These are phyloP conservation scores for Vaccinium myrtillus DNA, from an alignment of 148 eudicot species.

Conservation along the genomic window DNA sequence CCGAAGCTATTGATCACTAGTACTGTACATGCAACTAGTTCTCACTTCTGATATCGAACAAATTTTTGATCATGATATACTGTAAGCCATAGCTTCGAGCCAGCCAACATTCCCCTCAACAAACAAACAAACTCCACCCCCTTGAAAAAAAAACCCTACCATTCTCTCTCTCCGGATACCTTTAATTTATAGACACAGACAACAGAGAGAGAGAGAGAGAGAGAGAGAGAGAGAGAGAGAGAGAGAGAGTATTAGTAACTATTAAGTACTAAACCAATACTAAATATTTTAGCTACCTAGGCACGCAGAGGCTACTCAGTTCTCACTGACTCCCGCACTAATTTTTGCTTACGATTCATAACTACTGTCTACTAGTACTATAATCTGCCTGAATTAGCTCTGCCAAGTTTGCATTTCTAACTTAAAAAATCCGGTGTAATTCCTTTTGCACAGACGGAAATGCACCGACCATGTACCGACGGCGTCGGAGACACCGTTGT, in stretches of 20 bases:
- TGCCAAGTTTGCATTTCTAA: not conserved
- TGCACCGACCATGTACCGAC: too few relatives aligned
- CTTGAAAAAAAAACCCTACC: conserved; percentile 17
- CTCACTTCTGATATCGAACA: too few relatives aligned
- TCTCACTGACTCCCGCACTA: conserved; percentile 2
- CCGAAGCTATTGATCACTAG: conserved; percentile 26
- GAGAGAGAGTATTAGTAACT: conserved; percentile 6
- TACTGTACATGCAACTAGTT: not conserved
- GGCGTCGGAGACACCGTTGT: too few relatives aligned
- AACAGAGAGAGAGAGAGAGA: not conserved
- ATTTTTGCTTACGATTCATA: conserved; percentile 7
- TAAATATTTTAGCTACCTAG: too few relatives aligned
- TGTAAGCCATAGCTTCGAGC: conserved; percentile 26
- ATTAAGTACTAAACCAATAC: not conserved
- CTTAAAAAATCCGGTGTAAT: too few relatives aligned
- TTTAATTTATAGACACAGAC: conserved; percentile 5
- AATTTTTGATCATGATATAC: not conserved
- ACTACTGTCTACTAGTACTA: too few relatives aligned
- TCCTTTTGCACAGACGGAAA: too few relatives aligned
- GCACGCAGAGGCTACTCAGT: not conserved
- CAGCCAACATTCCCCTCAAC: conserved; percentile 49
- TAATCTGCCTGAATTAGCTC: not conserved
- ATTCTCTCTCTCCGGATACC: not conserved
- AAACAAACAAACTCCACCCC: not conserved
- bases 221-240: conserved; percentile 9